These are phyloP conservation scores for Aspergillus panamensis DNA, from an alignment of 495 filamentous ascomycete species.

Conservation along the genomic window DNA sequence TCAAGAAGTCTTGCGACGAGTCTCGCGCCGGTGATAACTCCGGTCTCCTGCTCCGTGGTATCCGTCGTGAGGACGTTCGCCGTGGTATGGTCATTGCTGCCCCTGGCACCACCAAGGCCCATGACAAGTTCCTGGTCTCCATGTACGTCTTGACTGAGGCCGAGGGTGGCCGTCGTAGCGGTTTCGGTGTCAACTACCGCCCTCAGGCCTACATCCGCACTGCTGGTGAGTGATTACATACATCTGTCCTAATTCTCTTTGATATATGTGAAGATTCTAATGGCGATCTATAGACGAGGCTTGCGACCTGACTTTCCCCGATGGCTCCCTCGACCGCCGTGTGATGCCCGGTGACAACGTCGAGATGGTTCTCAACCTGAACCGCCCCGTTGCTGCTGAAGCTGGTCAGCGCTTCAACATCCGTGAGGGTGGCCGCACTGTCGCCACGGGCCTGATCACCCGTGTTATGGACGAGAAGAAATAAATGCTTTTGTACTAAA, in stretches of 20 bases:
- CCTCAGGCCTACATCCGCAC: constrained; percentile 95
- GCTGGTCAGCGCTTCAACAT: constrained; percentile 91
- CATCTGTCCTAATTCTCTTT: not conserved
- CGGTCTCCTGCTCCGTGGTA: constrained; percentile 90
- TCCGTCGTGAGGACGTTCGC: constrained; percentile 87
- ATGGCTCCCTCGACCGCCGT: constrained; percentile 69
- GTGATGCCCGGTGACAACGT: constrained; percentile 98
- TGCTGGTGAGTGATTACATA: constrained; percentile 53
- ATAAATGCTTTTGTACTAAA: constrained; percentile 33
- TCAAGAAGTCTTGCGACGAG: constrained; percentile 97
- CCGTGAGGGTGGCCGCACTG: constrained; percentile 90
- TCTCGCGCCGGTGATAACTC: constrained; percentile 95
- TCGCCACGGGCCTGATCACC: constrained; percentile 89
- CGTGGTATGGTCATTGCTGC: constrained; percentile 89
- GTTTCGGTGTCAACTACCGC: constrained; percentile 89
- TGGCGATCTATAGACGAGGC: constrained; percentile 60
- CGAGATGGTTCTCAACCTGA: constrained; percentile 83
- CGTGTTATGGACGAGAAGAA: constrained; percentile 55
- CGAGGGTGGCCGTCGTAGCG: constrained; percentile 93
- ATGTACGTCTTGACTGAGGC: constrained; percentile 97
- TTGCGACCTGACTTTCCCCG: constrained; percentile 75
- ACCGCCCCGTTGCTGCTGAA: constrained; percentile 81
- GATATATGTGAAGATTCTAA: constrained; percentile 6
- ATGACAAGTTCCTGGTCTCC: constrained; percentile 87
- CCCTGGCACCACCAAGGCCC: constrained; percentile 73